Evolutionary conservation across 2,329 filamentous ascomycete species (phyloP), one percentile per base, ranked within the genome.

Genomic region (Paraphoma chrysanthemicola): DNA sequence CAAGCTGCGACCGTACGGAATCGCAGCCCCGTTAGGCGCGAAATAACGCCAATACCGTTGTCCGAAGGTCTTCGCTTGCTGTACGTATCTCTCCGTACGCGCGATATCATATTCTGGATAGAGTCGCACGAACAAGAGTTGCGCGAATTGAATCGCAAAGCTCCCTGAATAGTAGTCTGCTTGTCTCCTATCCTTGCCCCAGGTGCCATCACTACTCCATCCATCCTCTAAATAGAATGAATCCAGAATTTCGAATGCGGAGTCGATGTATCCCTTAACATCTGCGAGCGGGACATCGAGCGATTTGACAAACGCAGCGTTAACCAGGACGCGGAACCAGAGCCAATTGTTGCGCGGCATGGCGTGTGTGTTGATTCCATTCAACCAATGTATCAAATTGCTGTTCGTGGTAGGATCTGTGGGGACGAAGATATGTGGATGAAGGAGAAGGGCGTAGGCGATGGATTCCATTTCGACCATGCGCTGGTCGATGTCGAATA

Each of bases 381-480:
- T 59, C 1, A 83, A 59, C 80, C 81, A 83, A 0, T 52, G 49
- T 1, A 61, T 59, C 1, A 82, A 44, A 17, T 79, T 79, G 0
- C 18, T 14, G n/a, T 74, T 75, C 3, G 68, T 59, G 1, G 23
- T 9, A 0, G 63, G 48, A 11, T n/a, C 76, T 31, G 4, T 57
- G 51, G 10, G 60, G 53, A 45, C 57, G 44, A 80, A 78, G 3
- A 69, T 60, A 0, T 67, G 51, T 0, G 81, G 80, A 0, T 77
- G 72, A 1, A 69, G 60, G 0, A 83, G 68, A 0, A 84, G 67
- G 0, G 80, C 78, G 57, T 79, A 81, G 0, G 80, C 73, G 1
- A 83, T 71, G 16, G 78, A 77, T 60, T 83, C 81, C 10, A 79
- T 76, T 54, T 84, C 82, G 0, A 83, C 82, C 81, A 83, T 83